Evolutionary conservation across 2,329 filamentous ascomycete genomes (phyloP).

Genomic region (Penicillium thymicola): DNA sequence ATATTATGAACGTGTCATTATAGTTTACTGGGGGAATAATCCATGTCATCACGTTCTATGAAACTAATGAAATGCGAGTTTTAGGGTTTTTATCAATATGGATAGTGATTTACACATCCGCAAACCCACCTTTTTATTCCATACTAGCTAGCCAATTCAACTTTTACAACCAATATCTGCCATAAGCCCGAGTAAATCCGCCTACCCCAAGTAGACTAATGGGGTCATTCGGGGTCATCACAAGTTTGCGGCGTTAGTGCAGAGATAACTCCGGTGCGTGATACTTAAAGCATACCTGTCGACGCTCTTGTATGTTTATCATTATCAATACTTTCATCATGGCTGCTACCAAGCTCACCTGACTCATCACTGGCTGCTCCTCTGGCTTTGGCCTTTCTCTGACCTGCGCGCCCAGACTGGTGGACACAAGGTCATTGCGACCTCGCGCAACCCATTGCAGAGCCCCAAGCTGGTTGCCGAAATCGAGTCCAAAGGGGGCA

Average conservation of each 20-base stretch:
- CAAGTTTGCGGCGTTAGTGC: not conserved
- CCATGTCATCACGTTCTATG: not conserved
- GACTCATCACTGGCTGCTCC: conserved; percentile 23
- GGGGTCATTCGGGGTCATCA: not conserved
- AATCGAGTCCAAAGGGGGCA: conserved; percentile 15
- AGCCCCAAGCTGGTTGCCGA: conserved; percentile 17
- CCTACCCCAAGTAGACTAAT: not conserved
- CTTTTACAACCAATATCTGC: no score
- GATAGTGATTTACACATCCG: not conserved
- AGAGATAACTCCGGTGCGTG: not conserved
- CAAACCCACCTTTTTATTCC: not conserved
- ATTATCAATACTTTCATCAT: not conserved
- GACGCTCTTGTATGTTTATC: not conserved
- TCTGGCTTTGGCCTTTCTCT: conserved; percentile 22
- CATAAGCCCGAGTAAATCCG: not conserved
- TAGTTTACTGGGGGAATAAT: not conserved
- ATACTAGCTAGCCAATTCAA: not conserved
- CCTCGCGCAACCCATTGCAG: conserved; percentile 22
- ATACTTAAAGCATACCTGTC: not conserved
- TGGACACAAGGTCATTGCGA: conserved; percentile 25
- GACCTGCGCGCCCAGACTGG: conserved; percentile 19
- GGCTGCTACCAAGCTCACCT: not conserved
- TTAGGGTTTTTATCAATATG: not conserved
- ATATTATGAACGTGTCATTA: not conserved
- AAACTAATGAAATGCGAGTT: not conserved